These are phyloP conservation scores for Pyrenopolyporus hunteri DNA, from an alignment of 495 filamentous ascomycete species.

Conservation along the genomic window DNA sequence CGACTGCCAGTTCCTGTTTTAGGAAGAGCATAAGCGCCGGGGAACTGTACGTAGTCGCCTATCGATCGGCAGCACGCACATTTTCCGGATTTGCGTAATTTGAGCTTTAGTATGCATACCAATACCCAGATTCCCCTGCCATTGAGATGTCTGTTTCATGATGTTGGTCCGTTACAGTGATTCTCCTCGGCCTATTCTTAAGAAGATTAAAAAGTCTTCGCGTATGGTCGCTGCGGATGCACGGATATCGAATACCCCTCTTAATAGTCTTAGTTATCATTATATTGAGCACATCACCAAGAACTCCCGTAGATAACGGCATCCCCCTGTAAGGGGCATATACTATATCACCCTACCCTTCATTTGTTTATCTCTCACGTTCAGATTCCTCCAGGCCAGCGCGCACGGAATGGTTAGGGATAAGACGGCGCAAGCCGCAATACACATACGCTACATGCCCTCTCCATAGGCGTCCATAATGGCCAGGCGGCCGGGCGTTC, in stretches of 20 bases:
- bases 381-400: conserved; percentile 50
- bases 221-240: no score
- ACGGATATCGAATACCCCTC: no score
- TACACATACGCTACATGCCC: conserved; percentile 51
- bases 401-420: conserved; percentile 43
- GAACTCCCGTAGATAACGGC: no score
- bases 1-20: conserved; percentile 8
- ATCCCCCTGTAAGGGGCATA: conserved; percentile 11
- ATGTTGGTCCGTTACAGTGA: conserved; percentile 1
- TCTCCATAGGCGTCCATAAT: conserved; percentile 56
- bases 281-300: no score
- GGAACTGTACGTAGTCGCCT: conserved; percentile 7
- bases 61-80: conserved; percentile 13
- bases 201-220: not conserved
- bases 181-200: conserved; percentile 1
- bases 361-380: conserved; percentile 47
- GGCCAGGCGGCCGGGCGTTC: conserved; percentile 47
- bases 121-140: not conserved
- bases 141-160: not conserved
- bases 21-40: conserved; percentile 13
- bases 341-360: conserved; percentile 29
- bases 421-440: conserved; percentile 46
- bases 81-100: conserved; percentile 24
- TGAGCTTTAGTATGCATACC: conserved; percentile 10
- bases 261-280: no score